A percentile compares a stretch with the other conserved stretches of the same genome.
phyloP scores from a whole-genome alignment of 345 rosid genomes.

The Heritiera littoralis region DNA sequence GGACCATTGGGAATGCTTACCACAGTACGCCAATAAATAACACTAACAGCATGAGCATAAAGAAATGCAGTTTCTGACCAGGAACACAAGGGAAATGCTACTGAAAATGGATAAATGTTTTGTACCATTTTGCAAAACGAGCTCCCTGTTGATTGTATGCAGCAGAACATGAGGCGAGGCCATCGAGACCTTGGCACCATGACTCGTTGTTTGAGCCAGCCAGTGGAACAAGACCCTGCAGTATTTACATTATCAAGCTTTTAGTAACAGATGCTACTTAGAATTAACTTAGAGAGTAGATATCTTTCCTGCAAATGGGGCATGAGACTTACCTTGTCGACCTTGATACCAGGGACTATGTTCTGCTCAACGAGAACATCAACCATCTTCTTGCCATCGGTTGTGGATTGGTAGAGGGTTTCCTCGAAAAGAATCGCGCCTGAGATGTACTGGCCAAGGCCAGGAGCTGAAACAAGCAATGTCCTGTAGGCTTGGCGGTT shows the following conservation, averaged over 20 bases:
- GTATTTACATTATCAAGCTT: neutral
- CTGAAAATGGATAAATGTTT: too few relatives aligned
- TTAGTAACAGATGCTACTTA: neutral
- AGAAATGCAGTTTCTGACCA: neutral
- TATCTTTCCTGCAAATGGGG: neutral
- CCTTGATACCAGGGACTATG: constrained; percentile 40
- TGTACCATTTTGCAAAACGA: constrained; percentile 51
- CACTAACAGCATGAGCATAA: neutral
- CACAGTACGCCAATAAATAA: constrained; percentile 32
- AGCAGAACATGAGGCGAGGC: constrained; percentile 41
- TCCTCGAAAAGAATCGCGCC: constrained; percentile 49
- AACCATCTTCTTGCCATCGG: constrained; percentile 37
- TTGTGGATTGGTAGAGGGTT: constrained; percentile 43
- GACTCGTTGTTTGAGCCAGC: constrained; percentile 45
- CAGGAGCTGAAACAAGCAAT: constrained; percentile 35
- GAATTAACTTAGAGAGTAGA: neutral
- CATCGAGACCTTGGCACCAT: constrained; percentile 55
- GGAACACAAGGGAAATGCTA: neutral
- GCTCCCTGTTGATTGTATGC: constrained; percentile 48
- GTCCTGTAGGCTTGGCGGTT: constrained; percentile 44
- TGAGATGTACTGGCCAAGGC: constrained; percentile 37
- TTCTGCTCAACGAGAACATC: constrained; percentile 31
- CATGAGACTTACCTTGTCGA: constrained; percentile 34
- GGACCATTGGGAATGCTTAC: constrained; percentile 53
- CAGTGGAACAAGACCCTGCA: constrained; percentile 45